A percentile compares a stretch with the other conserved stretches of the same genome.
These are phyloP conservation scores for Lachancea thermotolerans DNA, from an alignment of 805 yeast species.

Conservation along the genomic window DNA sequence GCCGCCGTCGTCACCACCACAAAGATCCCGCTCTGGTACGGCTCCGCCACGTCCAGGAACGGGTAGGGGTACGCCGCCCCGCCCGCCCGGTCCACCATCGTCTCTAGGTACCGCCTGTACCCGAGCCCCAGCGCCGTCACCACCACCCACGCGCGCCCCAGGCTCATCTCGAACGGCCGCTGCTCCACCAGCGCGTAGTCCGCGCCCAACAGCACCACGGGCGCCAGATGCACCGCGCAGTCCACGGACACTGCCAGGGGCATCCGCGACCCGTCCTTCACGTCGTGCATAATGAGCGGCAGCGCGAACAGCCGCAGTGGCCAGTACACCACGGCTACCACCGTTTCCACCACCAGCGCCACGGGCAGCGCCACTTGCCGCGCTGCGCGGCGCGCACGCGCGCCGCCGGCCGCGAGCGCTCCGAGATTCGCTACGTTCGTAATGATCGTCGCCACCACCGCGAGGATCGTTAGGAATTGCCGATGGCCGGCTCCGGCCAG, in stretches of 20 bases:
- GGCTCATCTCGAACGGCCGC: slow-evolving; percentile 34
- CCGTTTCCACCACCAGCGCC: slow-evolving; percentile 50
- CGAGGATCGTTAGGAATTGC: slow-evolving; percentile 68
- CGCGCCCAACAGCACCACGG: slow-evolving; percentile 42
- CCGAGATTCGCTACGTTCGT: slow-evolving; percentile 36
- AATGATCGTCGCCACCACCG: slow-evolving; percentile 42
- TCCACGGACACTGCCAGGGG: slow-evolving; percentile 47
- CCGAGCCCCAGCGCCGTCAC: slow-evolving; percentile 33
- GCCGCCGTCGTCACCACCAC: slow-evolving; percentile 37
- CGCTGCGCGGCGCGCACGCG: slow-evolving; percentile 5
- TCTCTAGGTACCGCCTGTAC: slow-evolving; percentile 50
- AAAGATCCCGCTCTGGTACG: slow-evolving; percentile 43
- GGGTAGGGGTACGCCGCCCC: slow-evolving; percentile 61
- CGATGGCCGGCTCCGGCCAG: slow-evolving; percentile 55
- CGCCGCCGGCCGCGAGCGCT: slow-evolving; percentile 14
- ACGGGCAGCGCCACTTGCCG: slow-evolving; percentile 38
- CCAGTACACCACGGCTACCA: slow-evolving; percentile 67
- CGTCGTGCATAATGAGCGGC: slow-evolving; percentile 39
- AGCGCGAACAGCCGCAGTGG: slow-evolving; percentile 49
- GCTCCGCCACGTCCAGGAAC: slow-evolving; percentile 49
- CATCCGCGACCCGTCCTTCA: slow-evolving; percentile 18
- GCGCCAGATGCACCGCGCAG: slow-evolving; percentile 53
- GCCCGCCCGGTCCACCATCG: slow-evolving; percentile 39
- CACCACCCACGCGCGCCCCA: slow-evolving; percentile 36
- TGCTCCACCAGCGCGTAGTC: slow-evolving; percentile 53